Percentiles rank a stretch among this genome's conserved stretches.
Conservation (phyloP, 176 grass and related monocot species). For the Phoenix dactylifera region DNA sequence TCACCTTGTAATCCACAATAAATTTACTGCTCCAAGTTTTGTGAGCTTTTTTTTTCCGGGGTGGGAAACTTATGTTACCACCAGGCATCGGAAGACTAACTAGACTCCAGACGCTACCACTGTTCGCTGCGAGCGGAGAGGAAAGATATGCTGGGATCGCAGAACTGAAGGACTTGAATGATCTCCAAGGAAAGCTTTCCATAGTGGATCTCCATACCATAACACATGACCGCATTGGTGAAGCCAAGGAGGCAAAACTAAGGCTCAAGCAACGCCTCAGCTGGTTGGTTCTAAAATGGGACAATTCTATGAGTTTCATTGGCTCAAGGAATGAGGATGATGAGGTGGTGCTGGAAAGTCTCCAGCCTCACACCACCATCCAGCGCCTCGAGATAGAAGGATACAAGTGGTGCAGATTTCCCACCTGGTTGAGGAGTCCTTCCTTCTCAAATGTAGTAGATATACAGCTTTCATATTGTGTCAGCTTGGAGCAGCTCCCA, state of each 20-base stretch:
- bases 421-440: conserved; percentile 33
- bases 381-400: conserved; percentile 20
- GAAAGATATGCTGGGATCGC: conserved; percentile 21
- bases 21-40: conserved; percentile 5
- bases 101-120: conserved; percentile 27
- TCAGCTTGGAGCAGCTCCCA: conserved; percentile 23
- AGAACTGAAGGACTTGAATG: conserved; percentile 37
- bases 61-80: conserved; percentile 7
- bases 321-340: background rate
- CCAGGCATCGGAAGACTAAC: conserved; percentile 30
- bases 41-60: no score
- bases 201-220: conserved; percentile 24
- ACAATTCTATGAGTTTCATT: conserved; percentile 15
- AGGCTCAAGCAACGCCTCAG: conserved; percentile 19
- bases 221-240: conserved; percentile 1
- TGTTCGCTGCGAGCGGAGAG: conserved; percentile 18
- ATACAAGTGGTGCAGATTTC: conserved; percentile 26
- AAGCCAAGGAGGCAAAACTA: conserved; percentile 30
- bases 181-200: conserved; percentile 26
- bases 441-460: conserved; percentile 22
- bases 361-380: conserved; percentile 31
- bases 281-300: conserved; percentile 25
- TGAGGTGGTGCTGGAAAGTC: conserved; percentile 31
- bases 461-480: conserved; percentile 15
- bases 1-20: conserved; percentile 21